phyloP scores from a whole-genome alignment of 192 early-diverging fungal species.

The Coemansia sp. region DNA sequence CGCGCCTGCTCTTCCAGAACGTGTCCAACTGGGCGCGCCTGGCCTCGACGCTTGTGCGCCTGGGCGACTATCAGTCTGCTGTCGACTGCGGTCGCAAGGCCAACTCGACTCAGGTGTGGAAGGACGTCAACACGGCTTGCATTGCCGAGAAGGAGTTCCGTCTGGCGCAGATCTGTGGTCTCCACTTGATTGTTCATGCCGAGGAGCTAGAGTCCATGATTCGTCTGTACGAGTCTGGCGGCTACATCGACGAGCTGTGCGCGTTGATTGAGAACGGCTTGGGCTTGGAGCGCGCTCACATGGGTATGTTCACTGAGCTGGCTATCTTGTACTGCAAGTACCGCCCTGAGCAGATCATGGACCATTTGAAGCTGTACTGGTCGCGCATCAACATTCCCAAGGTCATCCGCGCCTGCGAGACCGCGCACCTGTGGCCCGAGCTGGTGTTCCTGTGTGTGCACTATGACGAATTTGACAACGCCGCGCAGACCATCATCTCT shows the following conservation, averaged over 20 bases:
- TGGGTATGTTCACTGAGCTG: constrained; percentile 99
- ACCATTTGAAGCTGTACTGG: constrained; percentile 96
- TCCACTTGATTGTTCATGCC: constrained; percentile 94
- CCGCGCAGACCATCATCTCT: constrained; percentile 90
- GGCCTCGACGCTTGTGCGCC: constrained; percentile 91
- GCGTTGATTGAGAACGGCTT: constrained; percentile 88
- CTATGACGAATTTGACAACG: constrained; percentile 99
- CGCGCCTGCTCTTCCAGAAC: constrained; percentile 91
- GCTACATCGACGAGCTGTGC: constrained; percentile 91
- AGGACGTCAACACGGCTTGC: constrained; percentile 97
- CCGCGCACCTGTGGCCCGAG: constrained; percentile 94
- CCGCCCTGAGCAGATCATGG: constrained; percentile 91
- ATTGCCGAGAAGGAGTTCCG: constrained; percentile 94
- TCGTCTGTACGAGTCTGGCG: constrained; percentile 81
- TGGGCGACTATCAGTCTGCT: constrained; percentile 93
- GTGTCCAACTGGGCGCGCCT: constrained; percentile 98
- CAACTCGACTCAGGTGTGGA: constrained; percentile 98
- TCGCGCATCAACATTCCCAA: constrained; percentile 99
- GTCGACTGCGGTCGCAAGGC: constrained; percentile 99
- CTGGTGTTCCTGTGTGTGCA: constrained; percentile 98
- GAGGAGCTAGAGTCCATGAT: constrained; percentile 94
- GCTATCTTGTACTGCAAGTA: constrained; percentile 98
- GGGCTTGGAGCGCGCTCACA: constrained; percentile 96
- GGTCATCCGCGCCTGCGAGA: constrained; percentile 93
- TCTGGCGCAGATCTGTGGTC: constrained; percentile 96